phyloP scores from a whole-genome alignment of 768 basidiomycete genomes.

The Macrolepiota dolichaula region DNA sequence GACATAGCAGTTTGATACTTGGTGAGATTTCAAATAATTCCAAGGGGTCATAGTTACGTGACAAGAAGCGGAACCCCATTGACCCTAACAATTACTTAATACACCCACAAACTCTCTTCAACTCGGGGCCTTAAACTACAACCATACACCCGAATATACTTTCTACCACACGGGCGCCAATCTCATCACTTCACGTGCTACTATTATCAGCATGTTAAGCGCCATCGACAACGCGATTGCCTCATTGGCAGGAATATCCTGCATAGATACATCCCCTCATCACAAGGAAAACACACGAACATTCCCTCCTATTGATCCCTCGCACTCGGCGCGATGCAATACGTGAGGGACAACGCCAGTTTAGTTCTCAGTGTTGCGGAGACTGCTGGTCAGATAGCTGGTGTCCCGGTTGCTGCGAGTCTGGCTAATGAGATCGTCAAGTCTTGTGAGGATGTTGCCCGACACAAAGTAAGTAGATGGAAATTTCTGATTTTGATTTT shows the following conservation, averaged over 20 bases:
- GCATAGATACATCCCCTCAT: not conserved
- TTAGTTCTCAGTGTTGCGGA: slow-evolving; percentile 29
- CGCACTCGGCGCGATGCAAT: not conserved
- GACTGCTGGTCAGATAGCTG: slow-evolving; percentile 37
- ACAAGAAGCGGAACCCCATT: no score
- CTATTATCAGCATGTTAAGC: not conserved
- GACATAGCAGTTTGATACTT: no score
- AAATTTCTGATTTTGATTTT: not conserved
- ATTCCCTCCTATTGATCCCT: not conserved
- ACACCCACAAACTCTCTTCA: not conserved
- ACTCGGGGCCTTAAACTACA: no score
- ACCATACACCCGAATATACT: no score
- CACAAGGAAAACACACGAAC: not conserved
- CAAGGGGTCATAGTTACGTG: no score
- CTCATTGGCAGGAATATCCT: not conserved
- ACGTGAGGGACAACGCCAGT: slow-evolving; percentile 13
- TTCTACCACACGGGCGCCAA: not conserved
- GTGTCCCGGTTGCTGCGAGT: slow-evolving; percentile 43
- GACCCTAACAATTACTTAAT: no score
- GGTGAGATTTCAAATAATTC: no score
- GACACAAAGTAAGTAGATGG: slow-evolving; percentile 41
- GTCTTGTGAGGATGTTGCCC: slow-evolving; percentile 41
- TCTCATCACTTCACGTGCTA: not conserved
- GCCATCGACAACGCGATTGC: not conserved
- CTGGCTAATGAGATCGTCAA: slow-evolving; percentile 39